Evolutionary conservation across 2,329 filamentous ascomycete genomes (phyloP), one percentile per base, ranked within the genome.

Genomic region (Gaeumannomyces tritici): DNA sequence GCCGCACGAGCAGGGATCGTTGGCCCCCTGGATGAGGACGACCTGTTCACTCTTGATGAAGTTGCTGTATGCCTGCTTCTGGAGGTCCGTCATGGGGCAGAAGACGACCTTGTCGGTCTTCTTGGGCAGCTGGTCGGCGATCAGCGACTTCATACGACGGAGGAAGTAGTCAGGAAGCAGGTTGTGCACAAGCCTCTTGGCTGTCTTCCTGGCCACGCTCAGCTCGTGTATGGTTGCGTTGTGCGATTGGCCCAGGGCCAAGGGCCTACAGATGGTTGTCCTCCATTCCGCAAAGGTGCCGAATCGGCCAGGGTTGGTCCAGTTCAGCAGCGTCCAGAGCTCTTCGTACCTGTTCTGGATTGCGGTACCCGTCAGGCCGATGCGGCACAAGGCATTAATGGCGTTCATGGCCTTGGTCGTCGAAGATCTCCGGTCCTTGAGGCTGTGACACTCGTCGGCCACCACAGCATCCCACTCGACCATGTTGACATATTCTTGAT

Each of bases 291-390:
- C 77, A 12, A 89, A 70, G 0, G 79, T 80, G 21, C 83, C 84
- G 62, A 87, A 83, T 58, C 81, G 76, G 0, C 92, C 93, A 0
- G 95, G 95, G 68, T 96, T 95, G 0, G 92, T 93, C 95, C 95
- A 99, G 72, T 99, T 96, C 3, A 99, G 79, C 0, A 99, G 79
- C 0, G 92, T 96, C 93, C 93, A 99, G 0, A 99, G 81, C 73
- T 99, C 95, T 71, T 97, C 91, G 72, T 99, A 99, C 67, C 91
- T 95, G 74, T 99, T 99, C 72, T 99, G 95, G 57, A 99, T 97
- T 0, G 93, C 93, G 0, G 95, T 99, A 2, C 95, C 95, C 0
- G 93, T 98, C 11, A 99, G 80, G 0, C 95, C 95, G 64, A 99
- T 93, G 42, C 95, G 85, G 70, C 95, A 98, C 2, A 98, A 82